These are phyloP conservation scores for Xanthoconium stramineum DNA, from an alignment of 768 basidiomycete species.

Conservation along the genomic window DNA sequence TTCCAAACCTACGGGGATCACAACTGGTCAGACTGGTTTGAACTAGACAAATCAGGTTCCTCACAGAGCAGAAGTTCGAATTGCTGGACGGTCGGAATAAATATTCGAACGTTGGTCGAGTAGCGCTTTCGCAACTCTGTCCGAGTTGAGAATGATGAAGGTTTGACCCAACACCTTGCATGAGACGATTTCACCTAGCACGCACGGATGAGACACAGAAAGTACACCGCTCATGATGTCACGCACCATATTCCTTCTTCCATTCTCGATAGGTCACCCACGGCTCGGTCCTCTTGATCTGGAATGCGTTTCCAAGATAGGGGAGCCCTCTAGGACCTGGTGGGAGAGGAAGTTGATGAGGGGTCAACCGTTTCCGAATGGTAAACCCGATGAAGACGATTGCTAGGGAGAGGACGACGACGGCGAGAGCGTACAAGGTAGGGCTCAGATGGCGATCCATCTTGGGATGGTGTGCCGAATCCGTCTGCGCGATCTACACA, in stretches of 20 bases:
- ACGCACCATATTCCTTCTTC: constrained; percentile 31
- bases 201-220: neutral
- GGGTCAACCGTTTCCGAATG: constrained; percentile 5
- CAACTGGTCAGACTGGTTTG: neutral
- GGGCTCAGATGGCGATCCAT: constrained; percentile 2
- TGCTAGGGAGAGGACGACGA: neutral
- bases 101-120: constrained; percentile 26
- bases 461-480: neutral
- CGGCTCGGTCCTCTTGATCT: constrained; percentile 24
- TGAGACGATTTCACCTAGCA: constrained; percentile 21
- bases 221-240: neutral
- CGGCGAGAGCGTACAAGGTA: neutral
- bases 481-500: too few species aligned
- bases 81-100: constrained; percentile 21
- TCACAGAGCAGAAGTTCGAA: constrained; percentile 7
- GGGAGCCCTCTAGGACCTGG: constrained; percentile 31
- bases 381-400: constrained; percentile 1
- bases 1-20: constrained; percentile 16
- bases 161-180: constrained; percentile 20
- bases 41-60: neutral
- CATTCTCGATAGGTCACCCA: constrained; percentile 34
- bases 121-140: constrained; percentile 18
- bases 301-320: constrained; percentile 23
- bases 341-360: constrained; percentile 22
- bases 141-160: constrained; percentile 24